Base-by-base conservation (phyloP, 2,329 filamentous ascomycete genomes). In the Parastagonospora avenae region DNA sequence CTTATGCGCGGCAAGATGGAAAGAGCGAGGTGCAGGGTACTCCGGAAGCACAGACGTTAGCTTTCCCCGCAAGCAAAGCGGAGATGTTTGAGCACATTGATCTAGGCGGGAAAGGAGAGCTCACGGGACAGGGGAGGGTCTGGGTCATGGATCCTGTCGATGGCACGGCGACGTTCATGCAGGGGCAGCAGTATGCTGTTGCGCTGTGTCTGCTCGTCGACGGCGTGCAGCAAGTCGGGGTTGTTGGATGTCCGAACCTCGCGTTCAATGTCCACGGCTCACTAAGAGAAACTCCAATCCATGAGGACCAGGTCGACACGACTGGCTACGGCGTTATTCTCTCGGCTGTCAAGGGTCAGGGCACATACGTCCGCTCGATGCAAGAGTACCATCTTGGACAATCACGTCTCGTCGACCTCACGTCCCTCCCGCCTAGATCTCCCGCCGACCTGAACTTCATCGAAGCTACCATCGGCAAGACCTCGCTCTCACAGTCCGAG, bases 131-230 rank as follows among this genome's bases (percentile, higher is more conserved):
- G n/a, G 71, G 72, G 1, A 52, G 72, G 1, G 78, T 82, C 44
- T 88, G 85, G 85, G 79, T 85, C 28, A 79, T 88, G 65, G 85
- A 88, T 62, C 85, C 85, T 0, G 81, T 88, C 7, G 85, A 88
- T 58, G 85, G 85, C 28, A 88, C 85, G 1, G 81, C 80, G 12
- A 82, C 84, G 0, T 88, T 86, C 51, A 80, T 88, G 57, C 73
- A 73, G 33, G 82, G 82, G 2, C 78, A 84, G 68, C 85, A 88
- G 70, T 88, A 87, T 46, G 85, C 81, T 2, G 82, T 88, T 4
- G 83, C 82, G 52, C 72, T 87, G 15, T 80, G 82, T 2, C 70
- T 88, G 55, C 69, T 87, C 2, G 79, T 84, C 50, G 75, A 85
- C 46, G 85, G 85, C 3, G 62, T 71, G 39, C 82, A 88, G 66